A percentile compares a stretch with the other conserved stretches of the same genome.
phyloP scores from a whole-genome alignment of 2,329 filamentous ascomycete species.

The Endocalyx cinctus region DNA sequence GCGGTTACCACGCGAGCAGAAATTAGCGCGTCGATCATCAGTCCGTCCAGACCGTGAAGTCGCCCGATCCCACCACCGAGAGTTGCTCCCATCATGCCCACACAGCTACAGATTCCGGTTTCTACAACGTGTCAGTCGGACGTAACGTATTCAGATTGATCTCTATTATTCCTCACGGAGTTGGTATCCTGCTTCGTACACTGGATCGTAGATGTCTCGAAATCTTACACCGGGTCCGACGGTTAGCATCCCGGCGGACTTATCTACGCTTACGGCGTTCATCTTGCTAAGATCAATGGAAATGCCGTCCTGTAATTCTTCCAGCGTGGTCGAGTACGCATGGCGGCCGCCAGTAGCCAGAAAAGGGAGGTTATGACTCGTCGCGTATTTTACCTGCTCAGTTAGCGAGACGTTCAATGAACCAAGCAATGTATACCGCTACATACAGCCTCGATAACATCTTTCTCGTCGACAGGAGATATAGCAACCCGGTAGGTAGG shows the following conservation, averaged over 20 bases:
- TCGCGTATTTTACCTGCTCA: constrained; percentile 8
- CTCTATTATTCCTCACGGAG: constrained; percentile 5
- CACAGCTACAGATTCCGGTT: constrained; percentile 10
- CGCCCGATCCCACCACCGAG: constrained; percentile 20
- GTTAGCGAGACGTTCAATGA: background rate
- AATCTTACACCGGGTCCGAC: constrained; percentile 5
- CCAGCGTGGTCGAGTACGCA: constrained; percentile 3
- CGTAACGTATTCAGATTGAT: too few species aligned
- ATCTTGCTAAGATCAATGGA: constrained; percentile 17
- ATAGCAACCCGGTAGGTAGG: too few species aligned
- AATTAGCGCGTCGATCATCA: constrained; percentile 22
- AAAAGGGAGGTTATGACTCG: constrained; percentile 3
- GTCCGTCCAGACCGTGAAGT: constrained; percentile 14
- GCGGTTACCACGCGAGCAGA: constrained; percentile 21
- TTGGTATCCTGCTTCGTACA: constrained; percentile 5
- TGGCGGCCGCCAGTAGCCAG: constrained; percentile 11
- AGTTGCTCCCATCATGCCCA: constrained; percentile 13
- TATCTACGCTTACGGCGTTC: constrained; percentile 17
- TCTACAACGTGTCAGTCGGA: too few species aligned
- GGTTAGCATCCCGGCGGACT: constrained; percentile 11
- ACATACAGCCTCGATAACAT: too few species aligned
- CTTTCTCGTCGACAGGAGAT: too few species aligned
- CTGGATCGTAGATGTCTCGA: constrained; percentile 2
- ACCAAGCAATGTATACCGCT: background rate
- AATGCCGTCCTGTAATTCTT: constrained; percentile 4